A percentile compares a stretch with the other conserved stretches of the same genome.
These are phyloP conservation scores for Microthyrium microscopicum DNA, from an alignment of 2,329 filamentous ascomycete genomes.

Conservation along the genomic window DNA sequence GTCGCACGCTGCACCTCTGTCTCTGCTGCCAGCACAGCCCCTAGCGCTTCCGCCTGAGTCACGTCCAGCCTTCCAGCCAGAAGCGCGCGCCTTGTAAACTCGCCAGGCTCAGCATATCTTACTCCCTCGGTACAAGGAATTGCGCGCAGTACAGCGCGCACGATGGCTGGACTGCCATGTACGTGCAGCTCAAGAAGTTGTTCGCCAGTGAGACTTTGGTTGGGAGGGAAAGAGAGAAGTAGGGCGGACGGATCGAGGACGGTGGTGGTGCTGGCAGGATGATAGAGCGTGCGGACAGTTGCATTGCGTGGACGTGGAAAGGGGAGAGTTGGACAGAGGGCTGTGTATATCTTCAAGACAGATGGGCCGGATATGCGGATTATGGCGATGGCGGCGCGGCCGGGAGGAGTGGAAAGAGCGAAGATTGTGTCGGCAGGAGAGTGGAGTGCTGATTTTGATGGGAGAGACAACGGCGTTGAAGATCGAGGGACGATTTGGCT, in stretches of 20 bases:
- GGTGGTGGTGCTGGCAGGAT: conserved; percentile 32
- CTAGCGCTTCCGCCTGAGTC: conserved; percentile 57
- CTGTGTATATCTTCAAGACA: conserved; percentile 54
- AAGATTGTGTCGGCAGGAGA: conserved; percentile 82
- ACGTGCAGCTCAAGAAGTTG: conserved; percentile 85
- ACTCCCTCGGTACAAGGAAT: conserved; percentile 51
- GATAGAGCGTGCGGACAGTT: conserved; percentile 55
- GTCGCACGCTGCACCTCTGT: conserved; percentile 88
- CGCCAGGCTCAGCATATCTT: conserved; percentile 83
- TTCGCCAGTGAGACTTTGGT: conserved; percentile 77
- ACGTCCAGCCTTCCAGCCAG: conserved; percentile 72
- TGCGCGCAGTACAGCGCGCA: conserved; percentile 68
- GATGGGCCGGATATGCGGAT: conserved; percentile 71
- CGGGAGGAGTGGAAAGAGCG: conserved; percentile 73
- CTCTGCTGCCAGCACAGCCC: conserved; percentile 44
- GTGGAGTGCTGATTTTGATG: too few relatives aligned
- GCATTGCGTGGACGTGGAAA: conserved; percentile 47
- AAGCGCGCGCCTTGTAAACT: conserved; percentile 89
- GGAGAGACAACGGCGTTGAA: too few relatives aligned
- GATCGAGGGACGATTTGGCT: too few relatives aligned
- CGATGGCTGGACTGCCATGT: conserved; percentile 80
- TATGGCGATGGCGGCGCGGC: conserved; percentile 78
- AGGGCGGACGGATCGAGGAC: conserved; percentile 63
- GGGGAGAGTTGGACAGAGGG: conserved; percentile 38
- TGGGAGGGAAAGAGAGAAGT: conserved; percentile 65